phyloP scores from a whole-genome alignment of 164 flowering plant species.

The Magnolia changhungtana region DNA sequence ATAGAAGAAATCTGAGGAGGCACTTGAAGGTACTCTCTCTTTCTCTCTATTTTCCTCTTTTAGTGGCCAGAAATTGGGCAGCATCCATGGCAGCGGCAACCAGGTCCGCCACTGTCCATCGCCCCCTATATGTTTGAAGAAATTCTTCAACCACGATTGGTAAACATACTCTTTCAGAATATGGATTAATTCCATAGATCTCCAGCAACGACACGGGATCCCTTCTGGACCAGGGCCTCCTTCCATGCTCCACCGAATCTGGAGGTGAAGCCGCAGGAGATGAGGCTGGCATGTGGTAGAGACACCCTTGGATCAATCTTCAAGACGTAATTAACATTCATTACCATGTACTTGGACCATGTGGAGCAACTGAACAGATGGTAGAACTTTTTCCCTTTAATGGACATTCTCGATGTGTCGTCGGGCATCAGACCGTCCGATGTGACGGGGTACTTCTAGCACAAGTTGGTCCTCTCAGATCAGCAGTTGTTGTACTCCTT shows the following conservation, averaged over 20 bases:
- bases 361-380: slow-evolving; percentile 35
- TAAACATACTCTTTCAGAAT: too few species aligned
- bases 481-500: slow-evolving; percentile 25
- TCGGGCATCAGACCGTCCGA: slow-evolving; percentile 38
- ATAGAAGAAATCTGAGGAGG: too few species aligned
- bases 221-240: slow-evolving; percentile 32
- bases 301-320: slow-evolving; percentile 22
- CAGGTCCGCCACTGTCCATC: too few species aligned
- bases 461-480: slow-evolving; percentile 32
- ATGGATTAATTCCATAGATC: too few species aligned
- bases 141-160: too few species aligned
- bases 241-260: slow-evolving; percentile 44
- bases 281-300: slow-evolving; percentile 26
- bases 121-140: too few species aligned
- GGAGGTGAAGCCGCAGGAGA: slow-evolving; percentile 34
- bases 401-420: slow-evolving; percentile 32
- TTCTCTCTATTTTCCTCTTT: too few species aligned
- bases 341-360: slow-evolving; percentile 40
- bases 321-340: slow-evolving; percentile 19
- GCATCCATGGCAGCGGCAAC: too few species aligned
- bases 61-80: too few species aligned
- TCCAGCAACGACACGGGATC: slow-evolving; percentile 40
- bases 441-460: slow-evolving; percentile 13
- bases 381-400: slow-evolving; percentile 34
- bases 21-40: too few species aligned